These are phyloP conservation scores for Geranomyces michiganensis DNA, from an alignment of 192 early-diverging fungal species.

Conservation along the genomic window DNA sequence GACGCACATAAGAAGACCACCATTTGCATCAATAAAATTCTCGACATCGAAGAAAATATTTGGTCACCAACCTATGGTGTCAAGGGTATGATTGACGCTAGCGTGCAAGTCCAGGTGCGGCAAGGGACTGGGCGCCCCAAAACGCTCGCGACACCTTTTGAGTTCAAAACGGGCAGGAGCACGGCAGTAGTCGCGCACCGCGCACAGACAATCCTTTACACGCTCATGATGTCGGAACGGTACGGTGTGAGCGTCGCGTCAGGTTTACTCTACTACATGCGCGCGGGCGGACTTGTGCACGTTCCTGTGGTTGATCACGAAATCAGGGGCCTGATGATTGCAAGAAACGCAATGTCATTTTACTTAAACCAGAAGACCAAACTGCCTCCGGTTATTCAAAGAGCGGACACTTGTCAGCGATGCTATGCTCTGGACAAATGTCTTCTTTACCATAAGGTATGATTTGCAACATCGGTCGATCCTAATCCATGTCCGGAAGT, in stretches of 20 bases:
- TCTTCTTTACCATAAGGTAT: conserved; percentile 65
- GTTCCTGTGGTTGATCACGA: conserved; percentile 69
- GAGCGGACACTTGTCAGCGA: conserved; percentile 61
- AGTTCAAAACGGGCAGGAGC: conserved; percentile 83
- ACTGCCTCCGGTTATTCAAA: conserved; percentile 75
- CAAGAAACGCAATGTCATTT: conserved; percentile 74
- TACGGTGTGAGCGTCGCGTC: conserved; percentile 69
- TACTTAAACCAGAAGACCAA: conserved; percentile 43
- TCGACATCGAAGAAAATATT: conserved; percentile 89
- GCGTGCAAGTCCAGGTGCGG: conserved; percentile 44
- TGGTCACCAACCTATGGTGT: conserved; percentile 93
- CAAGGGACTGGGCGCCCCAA: conserved; percentile 35
- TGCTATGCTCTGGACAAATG: conserved; percentile 73
- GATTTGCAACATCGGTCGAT: neutral
- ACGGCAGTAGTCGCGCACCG: conserved; percentile 64
- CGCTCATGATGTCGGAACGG: conserved; percentile 79
- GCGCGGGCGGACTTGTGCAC: conserved; percentile 62
- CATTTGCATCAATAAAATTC: conserved; percentile 65
- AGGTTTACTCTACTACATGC: conserved; percentile 81
- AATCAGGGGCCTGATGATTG: conserved; percentile 70
- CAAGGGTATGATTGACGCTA: conserved; percentile 90
- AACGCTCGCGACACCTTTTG: conserved; percentile 74
- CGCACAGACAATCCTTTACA: conserved; percentile 86
- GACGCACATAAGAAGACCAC: neutral
- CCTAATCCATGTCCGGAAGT: neutral